Evolutionary conservation across 2,329 filamentous ascomycete genomes (phyloP).

Genomic region (Ophiocordyceps sinensis): DNA sequence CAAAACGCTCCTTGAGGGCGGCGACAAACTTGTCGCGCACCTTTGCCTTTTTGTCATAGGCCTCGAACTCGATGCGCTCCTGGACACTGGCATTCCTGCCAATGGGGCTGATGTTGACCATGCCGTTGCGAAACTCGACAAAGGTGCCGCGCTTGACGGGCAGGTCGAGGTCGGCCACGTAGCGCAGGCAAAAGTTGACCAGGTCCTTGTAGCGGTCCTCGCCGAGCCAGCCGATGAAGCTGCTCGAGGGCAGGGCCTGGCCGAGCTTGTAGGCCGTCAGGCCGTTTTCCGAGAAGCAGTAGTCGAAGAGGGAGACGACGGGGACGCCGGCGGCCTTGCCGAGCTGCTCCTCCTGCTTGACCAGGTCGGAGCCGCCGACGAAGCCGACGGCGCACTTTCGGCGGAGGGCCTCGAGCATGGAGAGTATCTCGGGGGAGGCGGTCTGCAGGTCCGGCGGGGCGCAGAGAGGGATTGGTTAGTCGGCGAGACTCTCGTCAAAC

Average conservation of each 20-base stretch:
- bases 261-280: slow-evolving; percentile 82
- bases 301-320: slow-evolving; percentile 87
- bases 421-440: slow-evolving; percentile 69
- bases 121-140: slow-evolving; percentile 80
- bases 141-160: slow-evolving; percentile 76
- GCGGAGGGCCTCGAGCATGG: slow-evolving; percentile 64
- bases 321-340: slow-evolving; percentile 46
- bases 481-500: no score
- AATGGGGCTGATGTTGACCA: slow-evolving; percentile 75
- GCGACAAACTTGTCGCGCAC: slow-evolving; percentile 59
- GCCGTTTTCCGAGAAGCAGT: slow-evolving; percentile 94
- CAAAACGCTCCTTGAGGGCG: slow-evolving; percentile 12
- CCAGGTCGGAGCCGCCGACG: slow-evolving; percentile 83
- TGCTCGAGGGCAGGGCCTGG: slow-evolving; percentile 57
- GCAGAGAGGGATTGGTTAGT: neutral
- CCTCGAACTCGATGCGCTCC: slow-evolving; percentile 73
- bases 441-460: slow-evolving; percentile 24
- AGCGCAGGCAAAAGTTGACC: slow-evolving; percentile 62
- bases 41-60: slow-evolving; percentile 64
- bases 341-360: slow-evolving; percentile 93
- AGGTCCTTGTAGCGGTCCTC: slow-evolving; percentile 71
- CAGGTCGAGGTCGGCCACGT: slow-evolving; percentile 71
- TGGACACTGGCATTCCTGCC: slow-evolving; percentile 71
- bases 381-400: slow-evolving; percentile 81
- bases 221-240: slow-evolving; percentile 85